Base-by-base conservation (phyloP, 441 rosid species). In the Eruca vesicaria region DNA sequence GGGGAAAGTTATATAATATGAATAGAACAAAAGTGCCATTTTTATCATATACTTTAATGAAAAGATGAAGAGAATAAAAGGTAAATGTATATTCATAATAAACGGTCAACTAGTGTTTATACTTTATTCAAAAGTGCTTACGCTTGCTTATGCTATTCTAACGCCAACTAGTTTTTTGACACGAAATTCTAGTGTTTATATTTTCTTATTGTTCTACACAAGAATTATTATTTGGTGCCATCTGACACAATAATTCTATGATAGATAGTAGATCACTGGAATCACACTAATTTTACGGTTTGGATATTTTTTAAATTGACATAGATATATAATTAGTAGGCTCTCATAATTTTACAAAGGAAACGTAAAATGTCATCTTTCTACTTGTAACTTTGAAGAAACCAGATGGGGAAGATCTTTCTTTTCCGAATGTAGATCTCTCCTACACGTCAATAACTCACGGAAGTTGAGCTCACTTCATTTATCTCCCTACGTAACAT, bases 381-480 rank as follows among this genome's bases (percentile, higher is more conserved):
- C 21, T 50, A 50, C 56, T 50, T 16, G 11, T 50, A 8, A 50
- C 21, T 8, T 50, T 8, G 56, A 52, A 19, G 26, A 26, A 52
- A 19, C 57, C 26, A 52, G 57, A 52, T 52, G 9, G 26, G 23
- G 57, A 52, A 52, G 57, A 53, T 23, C 60, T 21, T 23, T 8
- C 33, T 8, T 63, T 7, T 21, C 11, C 32, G 18, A 23, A 66
- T 5, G 31, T 52, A 9, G 31, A 10, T 36, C 18, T 69, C 10
- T 21, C 67, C 7, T 59, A 3, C 28, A 71, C 68, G 26, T 31
- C 67, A 63, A 52, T 11, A 35, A 72, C 41, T 38, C 71, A 73
- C 55, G 43, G 41, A 6, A 73, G 19, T 64, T 4, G 50, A 50
- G 69, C 41, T 21, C 26, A 72, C 18, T 58, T 33, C 61, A 6